Conservation (phyloP, 805 yeast species). For the Saccharomycopsis sp. region DNA sequence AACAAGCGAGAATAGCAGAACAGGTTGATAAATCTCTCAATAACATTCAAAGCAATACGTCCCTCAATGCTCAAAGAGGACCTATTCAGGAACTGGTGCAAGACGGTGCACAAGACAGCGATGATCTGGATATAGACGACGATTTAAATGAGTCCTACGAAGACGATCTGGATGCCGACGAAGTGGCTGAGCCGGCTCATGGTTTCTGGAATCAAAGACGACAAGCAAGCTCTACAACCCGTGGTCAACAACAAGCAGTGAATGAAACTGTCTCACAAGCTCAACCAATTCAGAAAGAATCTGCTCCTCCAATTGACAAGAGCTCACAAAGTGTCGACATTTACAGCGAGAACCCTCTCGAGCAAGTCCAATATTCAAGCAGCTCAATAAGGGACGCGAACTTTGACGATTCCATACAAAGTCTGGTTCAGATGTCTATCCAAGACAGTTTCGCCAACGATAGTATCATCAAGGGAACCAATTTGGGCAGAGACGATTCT, state of each 20-base stretch:
- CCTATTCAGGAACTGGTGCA: not conserved
- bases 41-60: not conserved
- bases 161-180: not conserved
- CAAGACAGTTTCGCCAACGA: constrained; percentile 77
- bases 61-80: not conserved
- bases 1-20: not conserved
- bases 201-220: not conserved
- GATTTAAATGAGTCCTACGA: not conserved
- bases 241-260: not conserved
- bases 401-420: not conserved
- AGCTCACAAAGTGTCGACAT: too few species aligned
- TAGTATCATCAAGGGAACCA: not conserved
- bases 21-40: not conserved
- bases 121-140: not conserved
- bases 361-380: not conserved
- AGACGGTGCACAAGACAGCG: not conserved
- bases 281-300: too few species aligned
- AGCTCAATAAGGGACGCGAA: not conserved
- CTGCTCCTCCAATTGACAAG: too few species aligned
- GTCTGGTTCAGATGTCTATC: constrained; percentile 58
- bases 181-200: not conserved
- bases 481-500: constrained; percentile 7
- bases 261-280: too few species aligned
- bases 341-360: not conserved
- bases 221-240: not conserved